Evolutionary conservation across 306 rosid genomes (phyloP).

Genomic region (Crataegus laevigata): DNA sequence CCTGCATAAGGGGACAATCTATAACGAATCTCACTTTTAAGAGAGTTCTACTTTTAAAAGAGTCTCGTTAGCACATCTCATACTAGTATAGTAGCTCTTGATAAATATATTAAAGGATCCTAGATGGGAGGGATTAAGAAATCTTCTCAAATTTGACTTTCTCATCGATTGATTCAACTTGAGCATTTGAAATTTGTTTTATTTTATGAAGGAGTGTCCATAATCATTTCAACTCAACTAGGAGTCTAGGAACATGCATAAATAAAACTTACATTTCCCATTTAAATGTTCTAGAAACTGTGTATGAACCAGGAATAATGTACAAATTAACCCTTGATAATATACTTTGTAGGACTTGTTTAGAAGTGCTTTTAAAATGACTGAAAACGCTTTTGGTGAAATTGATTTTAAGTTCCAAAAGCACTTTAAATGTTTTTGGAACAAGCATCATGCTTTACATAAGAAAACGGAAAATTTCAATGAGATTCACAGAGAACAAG

Average conservation of each 20-base stretch:
- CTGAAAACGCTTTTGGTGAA: too few species aligned
- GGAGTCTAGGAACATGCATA: neutral
- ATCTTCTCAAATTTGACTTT: conserved; percentile 19
- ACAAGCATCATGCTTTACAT: too few species aligned
- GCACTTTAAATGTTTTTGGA: too few species aligned
- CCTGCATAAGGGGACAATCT: too few species aligned
- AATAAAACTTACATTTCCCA: neutral
- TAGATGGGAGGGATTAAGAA: conserved; percentile 24
- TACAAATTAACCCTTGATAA: neutral
- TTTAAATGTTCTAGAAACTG: neutral
- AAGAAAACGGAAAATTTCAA: too few species aligned
- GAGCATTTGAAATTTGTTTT: neutral
- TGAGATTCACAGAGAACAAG: too few species aligned
- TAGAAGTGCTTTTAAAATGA: too few species aligned
- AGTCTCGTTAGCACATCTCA: too few species aligned
- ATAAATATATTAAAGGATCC: conserved; percentile 6
- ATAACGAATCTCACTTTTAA: too few species aligned
- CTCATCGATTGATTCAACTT: conserved; percentile 7
- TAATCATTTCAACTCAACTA: conserved; percentile 6
- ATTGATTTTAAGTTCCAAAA: too few species aligned
- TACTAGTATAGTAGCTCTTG: neutral
- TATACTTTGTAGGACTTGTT: too few species aligned
- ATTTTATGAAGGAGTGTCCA: neutral
- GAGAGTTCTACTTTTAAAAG: too few species aligned
- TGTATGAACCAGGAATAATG: neutral